A percentile compares a stretch with the other conserved stretches of the same genome.
phyloP scores from a whole-genome alignment of 106 monocot species.

The Apostasia ramifera region DNA sequence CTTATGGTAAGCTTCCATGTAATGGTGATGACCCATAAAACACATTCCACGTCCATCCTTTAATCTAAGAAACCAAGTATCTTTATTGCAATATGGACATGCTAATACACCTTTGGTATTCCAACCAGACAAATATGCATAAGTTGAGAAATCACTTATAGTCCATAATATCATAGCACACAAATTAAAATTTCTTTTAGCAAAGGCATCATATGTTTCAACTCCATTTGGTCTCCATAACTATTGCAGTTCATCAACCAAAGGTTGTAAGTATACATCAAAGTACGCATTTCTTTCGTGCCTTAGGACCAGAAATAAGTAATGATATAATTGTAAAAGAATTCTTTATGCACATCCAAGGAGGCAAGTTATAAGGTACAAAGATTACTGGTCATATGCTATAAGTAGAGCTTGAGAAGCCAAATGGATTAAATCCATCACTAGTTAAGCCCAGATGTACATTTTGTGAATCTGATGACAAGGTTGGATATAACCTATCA shows the following conservation, averaged over 20 bases:
- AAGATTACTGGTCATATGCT: too few relatives aligned
- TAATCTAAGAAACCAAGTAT: constrained; percentile 1
- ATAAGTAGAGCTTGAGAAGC: too few relatives aligned
- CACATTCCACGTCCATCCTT: background rate
- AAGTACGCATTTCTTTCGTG: too few relatives aligned
- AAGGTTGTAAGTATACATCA: background rate
- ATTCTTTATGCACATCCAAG: too few relatives aligned
- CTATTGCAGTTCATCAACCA: constrained; percentile 3
- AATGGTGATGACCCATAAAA: constrained; percentile 6
- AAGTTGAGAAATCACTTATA: constrained; percentile 11
- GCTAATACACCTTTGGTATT: background rate
- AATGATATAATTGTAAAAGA: too few relatives aligned
- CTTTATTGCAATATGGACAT: constrained; percentile 10
- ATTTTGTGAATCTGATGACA: too few relatives aligned
- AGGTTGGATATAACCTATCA: background rate
- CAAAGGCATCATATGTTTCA: constrained; percentile 15
- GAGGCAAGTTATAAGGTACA: too few relatives aligned
- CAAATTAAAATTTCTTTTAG: background rate
- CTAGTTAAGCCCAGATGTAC: too few relatives aligned
- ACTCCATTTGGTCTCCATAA: constrained; percentile 13
- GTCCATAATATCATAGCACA: background rate
- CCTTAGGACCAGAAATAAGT: too few relatives aligned
- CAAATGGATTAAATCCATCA: too few relatives aligned
- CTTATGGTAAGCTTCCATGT: background rate
- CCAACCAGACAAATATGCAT: constrained; percentile 5